A percentile compares a stretch with the other conserved stretches of the same genome.
Conservation (phyloP, 352 stramenopile genomes). For the Pythium dissotocum region DNA sequence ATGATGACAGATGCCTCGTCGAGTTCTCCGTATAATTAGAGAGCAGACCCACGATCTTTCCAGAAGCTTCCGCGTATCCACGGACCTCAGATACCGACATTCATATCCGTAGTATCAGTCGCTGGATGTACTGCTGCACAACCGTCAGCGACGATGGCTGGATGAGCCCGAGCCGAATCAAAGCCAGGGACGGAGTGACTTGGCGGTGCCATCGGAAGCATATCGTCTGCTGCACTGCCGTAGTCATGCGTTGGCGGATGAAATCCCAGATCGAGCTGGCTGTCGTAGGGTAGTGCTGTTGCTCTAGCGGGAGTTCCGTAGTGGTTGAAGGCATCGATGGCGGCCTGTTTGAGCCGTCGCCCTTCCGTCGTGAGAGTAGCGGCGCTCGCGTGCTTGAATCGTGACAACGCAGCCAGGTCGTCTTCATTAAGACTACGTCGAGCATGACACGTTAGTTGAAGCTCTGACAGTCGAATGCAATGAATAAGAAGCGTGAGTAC, state of each 20-base stretch:
- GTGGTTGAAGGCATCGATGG: conserved; percentile 46
- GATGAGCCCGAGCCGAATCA: background rate
- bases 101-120: background rate
- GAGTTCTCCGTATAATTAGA: background rate
- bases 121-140: background rate
- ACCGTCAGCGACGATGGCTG: background rate
- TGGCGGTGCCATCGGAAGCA: background rate
- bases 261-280: background rate
- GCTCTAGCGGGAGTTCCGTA: conserved; percentile 9
- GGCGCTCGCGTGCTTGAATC: conserved; percentile 64
- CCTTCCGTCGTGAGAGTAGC: conserved; percentile 63
- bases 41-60: background rate
- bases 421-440: conserved; percentile 38
- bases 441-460: background rate
- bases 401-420: conserved; percentile 49
- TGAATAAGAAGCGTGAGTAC: conserved; percentile 18
- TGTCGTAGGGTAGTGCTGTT: background rate
- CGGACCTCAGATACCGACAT: background rate
- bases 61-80: background rate
- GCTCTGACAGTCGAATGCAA: too few species aligned
- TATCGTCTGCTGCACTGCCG: background rate
- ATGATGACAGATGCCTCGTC: background rate
- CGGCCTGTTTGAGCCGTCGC: conserved; percentile 57
- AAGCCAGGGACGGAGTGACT: background rate
- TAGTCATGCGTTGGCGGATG: background rate